phyloP scores from a whole-genome alignment of 225 moss, liverwort and hornwort species.

The Lunularia cruciata region DNA sequence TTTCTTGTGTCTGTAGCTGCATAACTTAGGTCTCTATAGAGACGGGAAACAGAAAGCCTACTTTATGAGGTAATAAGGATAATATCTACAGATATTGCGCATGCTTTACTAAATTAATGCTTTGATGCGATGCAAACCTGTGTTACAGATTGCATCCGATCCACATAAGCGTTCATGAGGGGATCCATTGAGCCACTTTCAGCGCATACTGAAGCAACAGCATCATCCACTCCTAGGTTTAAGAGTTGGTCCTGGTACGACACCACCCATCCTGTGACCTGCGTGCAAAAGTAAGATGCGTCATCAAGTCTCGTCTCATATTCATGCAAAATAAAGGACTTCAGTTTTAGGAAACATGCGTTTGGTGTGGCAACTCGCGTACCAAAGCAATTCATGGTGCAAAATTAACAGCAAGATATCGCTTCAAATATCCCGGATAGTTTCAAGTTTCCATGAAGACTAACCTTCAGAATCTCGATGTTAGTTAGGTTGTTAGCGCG shows the following conservation, averaged over 20 bases:
- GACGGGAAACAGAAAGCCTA: not conserved
- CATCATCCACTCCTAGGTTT: slow-evolving; percentile 89
- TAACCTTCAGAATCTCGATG: slow-evolving; percentile 92
- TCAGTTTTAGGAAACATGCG: not conserved
- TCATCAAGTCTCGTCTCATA: too few species aligned
- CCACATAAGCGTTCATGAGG: slow-evolving; percentile 97
- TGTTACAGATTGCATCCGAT: slow-evolving; percentile 94
- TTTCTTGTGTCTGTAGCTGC: too few species aligned
- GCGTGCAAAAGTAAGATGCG: slow-evolving; percentile 25
- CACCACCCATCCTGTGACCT: slow-evolving; percentile 99
- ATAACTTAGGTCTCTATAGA: too few species aligned
- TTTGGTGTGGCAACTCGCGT: not conserved
- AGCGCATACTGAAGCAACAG: slow-evolving; percentile 92
- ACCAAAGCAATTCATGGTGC: not conserved
- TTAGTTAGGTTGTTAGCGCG: slow-evolving; percentile 84
- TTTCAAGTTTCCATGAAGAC: not conserved
- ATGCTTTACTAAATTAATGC: not conserved
- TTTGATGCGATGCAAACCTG: slow-evolving; percentile 50
- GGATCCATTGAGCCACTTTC: slow-evolving; percentile 99
- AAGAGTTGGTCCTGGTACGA: slow-evolving; percentile 91
- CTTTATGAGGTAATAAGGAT: too few species aligned
- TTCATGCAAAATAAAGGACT: not conserved
- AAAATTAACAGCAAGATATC: slow-evolving; percentile 6
- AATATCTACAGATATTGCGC: not conserved
- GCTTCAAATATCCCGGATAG: not conserved